These are phyloP conservation scores for Globisporangium lucens DNA, from an alignment of 352 stramenopile genomes.

Conservation along the genomic window DNA sequence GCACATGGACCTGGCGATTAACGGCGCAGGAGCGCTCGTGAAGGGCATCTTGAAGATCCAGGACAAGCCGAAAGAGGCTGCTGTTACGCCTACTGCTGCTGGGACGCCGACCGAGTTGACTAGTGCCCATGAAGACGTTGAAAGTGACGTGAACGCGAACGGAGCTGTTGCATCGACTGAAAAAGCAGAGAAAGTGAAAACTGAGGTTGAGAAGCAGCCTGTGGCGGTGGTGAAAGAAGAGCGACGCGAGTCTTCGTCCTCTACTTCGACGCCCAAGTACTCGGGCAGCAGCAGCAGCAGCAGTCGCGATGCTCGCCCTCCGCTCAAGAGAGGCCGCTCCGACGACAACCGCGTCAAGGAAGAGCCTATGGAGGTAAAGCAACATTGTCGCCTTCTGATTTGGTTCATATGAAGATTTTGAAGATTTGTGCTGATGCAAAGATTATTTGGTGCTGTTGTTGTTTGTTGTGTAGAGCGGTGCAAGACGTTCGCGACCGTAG, in stretches of 20 bases:
- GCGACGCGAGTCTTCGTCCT: background rate
- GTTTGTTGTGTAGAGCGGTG: background rate
- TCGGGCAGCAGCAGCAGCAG: constrained; percentile 4
- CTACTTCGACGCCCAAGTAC: constrained; percentile 3
- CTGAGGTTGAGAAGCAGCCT: background rate
- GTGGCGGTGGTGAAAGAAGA: constrained; percentile 1
- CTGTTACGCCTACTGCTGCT: background rate
- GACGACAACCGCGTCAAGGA: constrained; percentile 21
- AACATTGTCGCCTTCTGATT: background rate
- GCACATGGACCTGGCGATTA: constrained; percentile 63
- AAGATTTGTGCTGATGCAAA: background rate
- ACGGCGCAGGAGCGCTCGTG: constrained; percentile 61
- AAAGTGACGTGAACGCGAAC: background rate
- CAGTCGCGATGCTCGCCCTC: constrained; percentile 4
- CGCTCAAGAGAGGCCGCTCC: constrained; percentile 31
- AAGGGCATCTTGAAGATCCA: constrained; percentile 62
- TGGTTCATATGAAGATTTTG: background rate
- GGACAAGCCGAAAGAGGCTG: constrained; percentile 15
- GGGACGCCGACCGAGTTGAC: background rate
- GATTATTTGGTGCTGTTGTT: background rate
- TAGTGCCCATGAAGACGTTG: background rate
- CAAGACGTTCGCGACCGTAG: constrained; percentile 11
- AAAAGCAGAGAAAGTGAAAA: constrained; percentile 2
- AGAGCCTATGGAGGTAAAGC: constrained; percentile 27
- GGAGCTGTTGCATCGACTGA: background rate